Percentiles rank a stretch among this genome's conserved stretches.
phyloP scores from a whole-genome alignment of 164 flowering plant genomes.

The Annona cherimola region DNA sequence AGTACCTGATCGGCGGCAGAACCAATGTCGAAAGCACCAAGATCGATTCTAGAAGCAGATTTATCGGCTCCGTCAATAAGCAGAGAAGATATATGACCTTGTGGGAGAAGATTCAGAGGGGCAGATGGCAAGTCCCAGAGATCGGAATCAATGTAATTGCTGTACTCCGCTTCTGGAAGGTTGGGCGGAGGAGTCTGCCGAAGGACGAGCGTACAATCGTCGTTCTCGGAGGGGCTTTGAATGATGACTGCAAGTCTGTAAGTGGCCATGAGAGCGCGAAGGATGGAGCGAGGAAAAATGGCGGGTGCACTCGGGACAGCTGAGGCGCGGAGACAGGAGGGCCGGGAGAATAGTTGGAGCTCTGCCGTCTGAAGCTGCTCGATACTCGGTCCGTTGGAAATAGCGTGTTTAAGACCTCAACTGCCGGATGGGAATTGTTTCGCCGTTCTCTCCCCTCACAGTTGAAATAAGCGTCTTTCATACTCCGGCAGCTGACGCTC shows the following conservation, averaged over 20 bases:
- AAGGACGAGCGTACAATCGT: slow-evolving; percentile 40
- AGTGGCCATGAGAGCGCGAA: slow-evolving; percentile 28
- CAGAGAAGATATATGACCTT: slow-evolving; percentile 11
- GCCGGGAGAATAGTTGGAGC: not conserved
- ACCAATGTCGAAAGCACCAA: slow-evolving; percentile 45
- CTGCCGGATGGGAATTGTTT: too few relatives aligned
- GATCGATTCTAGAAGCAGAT: slow-evolving; percentile 26
- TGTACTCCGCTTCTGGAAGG: slow-evolving; percentile 64
- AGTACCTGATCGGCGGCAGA: slow-evolving; percentile 52
- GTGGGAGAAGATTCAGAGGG: slow-evolving; percentile 26
- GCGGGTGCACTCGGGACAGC: not conserved
- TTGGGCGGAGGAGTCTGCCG: slow-evolving; percentile 62
- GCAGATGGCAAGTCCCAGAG: slow-evolving; percentile 88
- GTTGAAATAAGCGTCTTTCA: too few relatives aligned
- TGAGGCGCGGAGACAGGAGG: not conserved
- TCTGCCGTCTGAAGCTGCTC: not conserved
- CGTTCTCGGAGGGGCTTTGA: slow-evolving; percentile 35
- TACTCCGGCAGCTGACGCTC: too few relatives aligned
- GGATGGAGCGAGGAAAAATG: not conserved
- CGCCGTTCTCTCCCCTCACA: too few relatives aligned
- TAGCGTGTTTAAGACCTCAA: too few relatives aligned
- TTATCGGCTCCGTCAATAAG: slow-evolving; percentile 35
- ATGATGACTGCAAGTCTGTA: slow-evolving; percentile 60
- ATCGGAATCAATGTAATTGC: slow-evolving; percentile 68
- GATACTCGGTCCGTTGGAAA: not conserved